Evolutionary conservation across 1,284 basidiomycete species (phyloP).

Genomic region (Naganishia sp.): DNA sequence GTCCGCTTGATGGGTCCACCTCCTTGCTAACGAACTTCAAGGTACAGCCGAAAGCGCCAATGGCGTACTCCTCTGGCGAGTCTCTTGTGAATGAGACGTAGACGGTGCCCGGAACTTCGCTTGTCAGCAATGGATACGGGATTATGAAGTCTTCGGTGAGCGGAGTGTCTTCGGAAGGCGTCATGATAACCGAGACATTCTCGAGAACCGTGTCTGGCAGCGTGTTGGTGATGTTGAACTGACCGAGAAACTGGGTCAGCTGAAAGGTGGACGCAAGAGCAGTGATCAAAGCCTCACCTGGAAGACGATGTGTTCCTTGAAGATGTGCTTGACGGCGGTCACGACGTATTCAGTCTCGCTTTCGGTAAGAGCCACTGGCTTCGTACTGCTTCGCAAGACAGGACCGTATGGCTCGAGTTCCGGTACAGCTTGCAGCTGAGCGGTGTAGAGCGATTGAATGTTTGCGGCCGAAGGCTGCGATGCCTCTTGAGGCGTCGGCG

Average conservation of each 20-base stretch:
- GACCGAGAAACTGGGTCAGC: constrained; percentile 19
- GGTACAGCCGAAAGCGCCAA: constrained; percentile 86
- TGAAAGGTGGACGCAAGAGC: background rate
- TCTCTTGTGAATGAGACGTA: constrained; percentile 94
- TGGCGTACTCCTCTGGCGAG: constrained; percentile 71
- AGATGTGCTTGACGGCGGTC: constrained; percentile 93
- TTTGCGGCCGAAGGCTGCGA: constrained; percentile 73
- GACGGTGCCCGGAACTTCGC: constrained; percentile 74
- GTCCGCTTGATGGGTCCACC: constrained; percentile 91
- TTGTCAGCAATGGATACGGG: constrained; percentile 69
- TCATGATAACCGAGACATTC: constrained; percentile 92
- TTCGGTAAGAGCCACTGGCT: constrained; percentile 85
- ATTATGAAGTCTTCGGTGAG: constrained; percentile 95
- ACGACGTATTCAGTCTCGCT: constrained; percentile 98
- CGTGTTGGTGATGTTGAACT: constrained; percentile 99
- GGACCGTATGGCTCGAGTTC: constrained; percentile 84
- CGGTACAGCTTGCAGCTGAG: constrained; percentile 81
- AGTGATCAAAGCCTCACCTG: constrained; percentile 62
- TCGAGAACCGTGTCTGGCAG: constrained; percentile 96
- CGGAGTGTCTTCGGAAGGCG: constrained; percentile 70
- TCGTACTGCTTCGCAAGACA: constrained; percentile 81
- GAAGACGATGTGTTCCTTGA: constrained; percentile 93
- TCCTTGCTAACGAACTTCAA: constrained; percentile 98
- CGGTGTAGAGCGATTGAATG: constrained; percentile 78
- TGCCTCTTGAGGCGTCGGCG: constrained; percentile 60